Evolutionary conservation across 2,329 filamentous ascomycete species (phyloP), one percentile per base, ranked within the genome.

Genomic region (Apiospora arundinis): DNA sequence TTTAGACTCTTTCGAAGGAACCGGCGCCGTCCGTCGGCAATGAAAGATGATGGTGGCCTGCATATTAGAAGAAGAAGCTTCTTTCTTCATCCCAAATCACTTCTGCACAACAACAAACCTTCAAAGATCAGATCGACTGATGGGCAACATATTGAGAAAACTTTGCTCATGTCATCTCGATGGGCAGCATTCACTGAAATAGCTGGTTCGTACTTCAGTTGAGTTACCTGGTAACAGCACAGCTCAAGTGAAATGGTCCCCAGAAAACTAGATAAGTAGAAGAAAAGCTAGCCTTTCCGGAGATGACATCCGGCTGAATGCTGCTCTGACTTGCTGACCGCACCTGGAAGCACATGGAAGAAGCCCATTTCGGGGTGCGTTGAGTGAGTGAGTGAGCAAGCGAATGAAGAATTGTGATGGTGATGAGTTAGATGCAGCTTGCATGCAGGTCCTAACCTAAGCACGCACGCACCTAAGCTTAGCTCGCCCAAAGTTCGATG

Each of bases 341-440:
- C 49, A 16, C 49, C 49, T 56, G 49, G 25, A 56, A 56, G 25
- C 25, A 56, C 28, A 25, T 28, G 5, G 28, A 56, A 21, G 28
- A 56, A 21, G 18, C 16, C 16, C 21, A 56, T 40, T 63, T 21
- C 28, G 16, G 32, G 32, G 32, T 40, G 56, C 11, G 40, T 63
- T 60, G 32, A 18, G 32, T 32, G 56, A 32, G 32, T 32, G 32
- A 6, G 56, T 18, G 21, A 18, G 32, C 56, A 28, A 6, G 56
- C 18, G 32, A 63, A 63, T 40, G 21, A 63, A 40, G 18, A 63
- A 63, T 12, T 63, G 56, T 63, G 56, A 63, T 60, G 28, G 52
- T 60, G 52, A 60, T 21, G 56, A 23, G 32, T 23, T 40, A 9
- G 56, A 40, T 63, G 56, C 56, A 63, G 56, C 56, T 21, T 63